Evolutionary conservation across 2,329 filamentous ascomycete species (phyloP).

Genomic region (Cryphonectria radicalis): DNA sequence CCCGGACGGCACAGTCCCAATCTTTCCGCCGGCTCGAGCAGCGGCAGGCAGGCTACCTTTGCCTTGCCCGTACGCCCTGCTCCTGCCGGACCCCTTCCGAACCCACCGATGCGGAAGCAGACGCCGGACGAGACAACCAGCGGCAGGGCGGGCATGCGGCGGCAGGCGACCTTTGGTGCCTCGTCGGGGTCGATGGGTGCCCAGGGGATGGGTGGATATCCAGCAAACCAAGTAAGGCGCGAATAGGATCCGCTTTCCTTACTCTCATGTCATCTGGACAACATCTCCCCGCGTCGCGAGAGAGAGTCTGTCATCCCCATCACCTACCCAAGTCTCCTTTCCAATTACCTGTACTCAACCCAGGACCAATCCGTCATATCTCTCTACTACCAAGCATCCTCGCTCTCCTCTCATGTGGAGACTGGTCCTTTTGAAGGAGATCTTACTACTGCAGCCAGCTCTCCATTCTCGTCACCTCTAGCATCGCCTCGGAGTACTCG

Average conservation of each 20-base stretch:
- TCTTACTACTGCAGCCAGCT: slow-evolving; percentile 5
- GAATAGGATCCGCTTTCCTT: slow-evolving; percentile 34
- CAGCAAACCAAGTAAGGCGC: slow-evolving; percentile 35
- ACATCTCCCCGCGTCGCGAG: neutral
- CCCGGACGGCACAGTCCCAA: slow-evolving; percentile 25
- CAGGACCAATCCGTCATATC: slow-evolving; percentile 15
- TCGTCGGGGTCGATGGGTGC: slow-evolving; percentile 43
- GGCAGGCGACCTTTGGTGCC: slow-evolving; percentile 58
- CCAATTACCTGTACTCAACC: slow-evolving; percentile 14
- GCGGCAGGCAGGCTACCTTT: slow-evolving; percentile 56
- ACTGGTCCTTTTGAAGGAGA: slow-evolving; percentile 4
- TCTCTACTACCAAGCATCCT: slow-evolving; percentile 20
- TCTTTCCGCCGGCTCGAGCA: slow-evolving; percentile 44
- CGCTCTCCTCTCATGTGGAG: neutral
- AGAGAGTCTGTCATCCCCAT: neutral
- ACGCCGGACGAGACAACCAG: slow-evolving; percentile 57
- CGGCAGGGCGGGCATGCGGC: slow-evolving; percentile 48
- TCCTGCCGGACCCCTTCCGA: slow-evolving; percentile 61
- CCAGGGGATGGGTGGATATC: slow-evolving; percentile 39
- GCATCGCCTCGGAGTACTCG: slow-evolving; percentile 12
- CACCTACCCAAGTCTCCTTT: slow-evolving; percentile 14
- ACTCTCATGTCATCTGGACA: slow-evolving; percentile 1
- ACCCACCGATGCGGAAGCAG: slow-evolving; percentile 63
- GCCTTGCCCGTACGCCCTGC: slow-evolving; percentile 68
- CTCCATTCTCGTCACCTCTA: slow-evolving; percentile 1